Conservation (phyloP, 192 early-diverging fungal species). For the Coemansia sp. region DNA sequence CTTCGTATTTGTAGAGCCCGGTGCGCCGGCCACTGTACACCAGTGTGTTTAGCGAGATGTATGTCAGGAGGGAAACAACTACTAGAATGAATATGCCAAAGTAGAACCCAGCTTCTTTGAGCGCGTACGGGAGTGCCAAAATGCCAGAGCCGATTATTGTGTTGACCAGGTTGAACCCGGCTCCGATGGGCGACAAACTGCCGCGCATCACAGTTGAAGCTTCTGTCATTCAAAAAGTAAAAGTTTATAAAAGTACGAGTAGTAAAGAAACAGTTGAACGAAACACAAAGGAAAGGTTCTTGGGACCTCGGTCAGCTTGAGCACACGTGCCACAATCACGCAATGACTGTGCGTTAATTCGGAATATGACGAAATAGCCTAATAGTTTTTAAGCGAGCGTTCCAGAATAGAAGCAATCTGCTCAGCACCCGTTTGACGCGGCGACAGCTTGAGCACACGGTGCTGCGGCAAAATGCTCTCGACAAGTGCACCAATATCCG, state of each 20-base stretch:
- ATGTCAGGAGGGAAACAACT: conserved; percentile 50
- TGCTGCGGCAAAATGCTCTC: conserved; percentile 88
- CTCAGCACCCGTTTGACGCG: conserved; percentile 50
- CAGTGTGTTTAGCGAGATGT: conserved; percentile 55
- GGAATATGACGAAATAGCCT: not conserved
- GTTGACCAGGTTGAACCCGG: conserved; percentile 65
- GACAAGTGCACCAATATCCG: conserved; percentile 70
- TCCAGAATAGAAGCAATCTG: conserved; percentile 46
- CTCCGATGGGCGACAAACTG: conserved; percentile 29
- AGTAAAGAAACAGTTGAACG: not conserved
- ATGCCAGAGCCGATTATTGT: conserved; percentile 68
- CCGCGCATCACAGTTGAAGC: conserved; percentile 5
- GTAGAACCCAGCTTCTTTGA: conserved; percentile 61
- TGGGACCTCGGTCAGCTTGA: too few relatives aligned
- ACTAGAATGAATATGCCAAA: conserved; percentile 53
- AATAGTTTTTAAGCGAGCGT: conserved; percentile 51
- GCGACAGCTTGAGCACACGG: conserved; percentile 89
- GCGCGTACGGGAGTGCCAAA: conserved; percentile 64
- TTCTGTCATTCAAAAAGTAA: conserved; percentile 1
- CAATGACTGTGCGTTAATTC: too few relatives aligned
- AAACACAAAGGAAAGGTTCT: not conserved
- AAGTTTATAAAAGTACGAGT: not conserved
- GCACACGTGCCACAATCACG: too few relatives aligned
- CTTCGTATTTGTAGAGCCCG: conserved; percentile 56
- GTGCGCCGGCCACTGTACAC: conserved; percentile 54